Percentiles rank a stretch among this genome's conserved stretches.
Evolutionary conservation across 768 basidiomycete genomes (phyloP).

Genomic region (Scleroderma citrinum): DNA sequence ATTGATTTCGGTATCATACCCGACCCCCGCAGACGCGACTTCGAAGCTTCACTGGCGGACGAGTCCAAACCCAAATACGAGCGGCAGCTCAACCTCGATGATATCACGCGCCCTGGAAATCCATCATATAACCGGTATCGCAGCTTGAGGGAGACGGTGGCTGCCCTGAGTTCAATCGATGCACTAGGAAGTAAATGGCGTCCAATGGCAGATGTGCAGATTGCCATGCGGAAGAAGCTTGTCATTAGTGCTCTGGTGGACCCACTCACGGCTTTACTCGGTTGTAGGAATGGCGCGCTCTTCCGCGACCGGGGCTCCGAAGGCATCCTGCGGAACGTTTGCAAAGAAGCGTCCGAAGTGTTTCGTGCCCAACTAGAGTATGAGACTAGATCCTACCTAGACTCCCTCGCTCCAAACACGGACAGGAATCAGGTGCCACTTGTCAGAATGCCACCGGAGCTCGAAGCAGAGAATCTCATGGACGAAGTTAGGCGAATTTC

Average conservation of each 20-base stretch:
- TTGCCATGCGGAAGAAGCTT: conserved; percentile 71
- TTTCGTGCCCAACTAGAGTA: conserved; percentile 48
- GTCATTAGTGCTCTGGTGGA: conserved; percentile 81
- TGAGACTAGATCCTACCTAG: conserved; percentile 27
- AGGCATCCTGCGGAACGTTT: conserved; percentile 48
- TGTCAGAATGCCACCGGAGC: conserved; percentile 39
- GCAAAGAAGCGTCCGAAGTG: conserved; percentile 62
- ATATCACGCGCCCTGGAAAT: conserved; percentile 40
- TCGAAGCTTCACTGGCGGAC: conserved; percentile 48
- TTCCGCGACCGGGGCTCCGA: conserved; percentile 40
- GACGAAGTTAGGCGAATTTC: conserved; percentile 56
- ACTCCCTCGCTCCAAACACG: conserved; percentile 18
- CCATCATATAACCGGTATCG: conserved; percentile 41
- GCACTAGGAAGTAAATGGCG: conserved; percentile 58
- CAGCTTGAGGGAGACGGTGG: conserved; percentile 63
- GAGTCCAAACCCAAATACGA: conserved; percentile 28
- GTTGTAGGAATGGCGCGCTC: conserved; percentile 75
- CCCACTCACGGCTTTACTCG: conserved; percentile 76
- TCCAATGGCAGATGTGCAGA: conserved; percentile 60
- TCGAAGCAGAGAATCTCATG: conserved; percentile 43
- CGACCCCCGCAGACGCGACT: conserved; percentile 56
- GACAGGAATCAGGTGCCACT: conserved; percentile 22
- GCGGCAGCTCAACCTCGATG: conserved; percentile 43
- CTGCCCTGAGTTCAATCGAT: conserved; percentile 51
- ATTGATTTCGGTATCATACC: conserved; percentile 79